Evolutionary conservation across 129 eudicot species (phyloP).

Genomic region (Apium graveolens): DNA sequence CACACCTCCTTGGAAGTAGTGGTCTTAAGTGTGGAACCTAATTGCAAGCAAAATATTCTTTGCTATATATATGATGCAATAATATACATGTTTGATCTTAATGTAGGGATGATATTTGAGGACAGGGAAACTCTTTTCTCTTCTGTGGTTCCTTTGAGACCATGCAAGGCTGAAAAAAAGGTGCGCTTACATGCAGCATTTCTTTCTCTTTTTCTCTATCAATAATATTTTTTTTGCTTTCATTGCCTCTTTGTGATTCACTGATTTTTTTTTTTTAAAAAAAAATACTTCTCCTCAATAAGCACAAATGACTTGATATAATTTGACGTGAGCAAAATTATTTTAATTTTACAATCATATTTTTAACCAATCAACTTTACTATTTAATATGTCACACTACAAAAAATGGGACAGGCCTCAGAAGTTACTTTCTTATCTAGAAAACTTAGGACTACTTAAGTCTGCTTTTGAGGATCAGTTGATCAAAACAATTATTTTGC

Average conservation of each 20-base stretch:
- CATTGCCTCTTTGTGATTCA: background rate
- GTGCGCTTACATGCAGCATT: constrained; percentile 2
- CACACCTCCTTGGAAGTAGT: constrained; percentile 13
- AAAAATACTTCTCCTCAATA: background rate
- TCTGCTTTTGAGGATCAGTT: background rate
- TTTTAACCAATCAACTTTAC: background rate
- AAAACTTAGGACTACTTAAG: background rate
- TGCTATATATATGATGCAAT: background rate
- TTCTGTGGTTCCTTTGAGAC: constrained; percentile 2
- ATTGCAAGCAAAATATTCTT: background rate
- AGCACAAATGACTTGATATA: background rate
- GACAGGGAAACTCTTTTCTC: constrained; percentile 9
- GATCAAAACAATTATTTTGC: background rate
- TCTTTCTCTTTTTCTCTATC: background rate
- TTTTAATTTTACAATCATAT: background rate
- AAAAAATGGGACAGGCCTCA: background rate
- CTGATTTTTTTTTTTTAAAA: background rate
- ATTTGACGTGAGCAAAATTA: too few species aligned
- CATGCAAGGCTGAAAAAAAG: constrained; percentile 6
- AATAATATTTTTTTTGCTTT: background rate
- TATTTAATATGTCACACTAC: background rate
- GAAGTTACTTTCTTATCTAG: background rate
- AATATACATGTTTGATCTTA: background rate
- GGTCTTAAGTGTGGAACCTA: constrained; percentile 27
- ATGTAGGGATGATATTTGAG: constrained; percentile 16